A percentile compares a stretch with the other conserved stretches of the same genome.
Evolutionary conservation across 768 basidiomycete species (phyloP).

Genomic region (Candolleomyces efflorescens): DNA sequence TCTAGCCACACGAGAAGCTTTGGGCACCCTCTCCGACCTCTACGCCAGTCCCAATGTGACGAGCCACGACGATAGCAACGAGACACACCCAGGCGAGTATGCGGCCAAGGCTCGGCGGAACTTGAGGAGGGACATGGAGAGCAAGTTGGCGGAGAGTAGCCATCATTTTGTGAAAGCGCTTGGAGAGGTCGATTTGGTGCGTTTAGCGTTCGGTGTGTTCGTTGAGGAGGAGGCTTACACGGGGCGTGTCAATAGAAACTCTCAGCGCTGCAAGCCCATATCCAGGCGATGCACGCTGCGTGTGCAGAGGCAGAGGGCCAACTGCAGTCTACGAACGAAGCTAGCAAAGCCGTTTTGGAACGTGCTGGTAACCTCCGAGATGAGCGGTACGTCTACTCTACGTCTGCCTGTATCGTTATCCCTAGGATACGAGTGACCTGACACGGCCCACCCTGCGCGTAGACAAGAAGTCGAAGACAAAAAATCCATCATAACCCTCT

Average conservation of each 20-base stretch:
- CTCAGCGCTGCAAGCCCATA: constrained; percentile 69
- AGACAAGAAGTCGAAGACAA: constrained; percentile 70
- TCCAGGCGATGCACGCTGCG: constrained; percentile 72
- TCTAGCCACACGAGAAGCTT: constrained; percentile 70
- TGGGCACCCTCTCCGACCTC: constrained; percentile 77
- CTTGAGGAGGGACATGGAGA: constrained; percentile 82
- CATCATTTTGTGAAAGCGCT: constrained; percentile 80
- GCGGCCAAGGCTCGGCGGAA: constrained; percentile 75
- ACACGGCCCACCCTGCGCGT: too few species aligned
- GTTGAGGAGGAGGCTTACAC: neutral
- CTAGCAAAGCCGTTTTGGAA: constrained; percentile 77
- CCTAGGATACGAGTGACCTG: too few species aligned
- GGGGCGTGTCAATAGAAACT: constrained; percentile 63
- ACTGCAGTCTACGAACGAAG: constrained; percentile 67
- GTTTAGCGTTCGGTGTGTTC: constrained; percentile 23
- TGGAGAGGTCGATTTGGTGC: constrained; percentile 84
- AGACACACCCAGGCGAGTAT: constrained; percentile 50
- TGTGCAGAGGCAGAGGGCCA: constrained; percentile 84
- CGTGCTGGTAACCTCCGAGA: constrained; percentile 72
- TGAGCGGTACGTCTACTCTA: constrained; percentile 51
- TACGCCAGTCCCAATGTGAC: constrained; percentile 40
- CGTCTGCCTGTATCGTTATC: too few species aligned
- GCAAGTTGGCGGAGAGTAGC: constrained; percentile 76
- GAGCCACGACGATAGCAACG: constrained; percentile 26
- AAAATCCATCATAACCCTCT: constrained; percentile 70